Base-by-base conservation (phyloP, 306 rosid genomes). In the Gastrolobium villosum region DNA sequence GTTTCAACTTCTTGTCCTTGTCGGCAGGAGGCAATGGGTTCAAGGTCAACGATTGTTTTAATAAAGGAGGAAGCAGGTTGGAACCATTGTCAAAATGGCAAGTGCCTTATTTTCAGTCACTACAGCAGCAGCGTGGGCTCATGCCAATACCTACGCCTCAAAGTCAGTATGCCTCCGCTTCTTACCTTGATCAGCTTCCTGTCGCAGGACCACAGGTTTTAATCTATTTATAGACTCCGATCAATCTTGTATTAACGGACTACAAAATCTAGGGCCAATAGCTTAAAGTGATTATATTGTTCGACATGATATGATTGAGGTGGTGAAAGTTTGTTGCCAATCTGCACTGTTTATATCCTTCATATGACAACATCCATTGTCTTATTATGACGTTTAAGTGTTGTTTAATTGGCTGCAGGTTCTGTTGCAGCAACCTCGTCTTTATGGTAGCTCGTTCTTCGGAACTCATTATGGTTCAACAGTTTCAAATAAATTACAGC, bases 171-270 rank as follows among this genome's bases (percentile, higher is more conserved):
- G 76, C 80, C 68, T 74, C 93, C 44, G 44, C 88, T 35, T 63
- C 86, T 69, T 86, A 60, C 90, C 64, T 64, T 14, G 86, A 89
- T 69, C 89, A 75, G 75, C 75, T 70, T 86, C 75, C 90, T 43
- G 65, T 81, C 54, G 70, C 77, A 77, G 81, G 84, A 50, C 87
- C 81, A 30, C 94, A 91, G 98, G 97, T 93, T 55, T 80, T 70
- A 64, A 60, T 48, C 7, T 81, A 44, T 79, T 20, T 30, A 75
- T 61, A 41, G 81, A 50, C 82, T 72, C 30, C 84, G 80, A 62
- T 37, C 74, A 82, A 70, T 72, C 72, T 41, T 35, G 4, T 20
- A 68, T 75, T 71, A 39, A 37, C 45, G 59, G 2, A 60, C 60
- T 65, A 14, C 7, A 37, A 71, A 75, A 14, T 46, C 10, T 49